Base-by-base conservation (phyloP, 257 asterid genomes). In the Scutellaria barbata region DNA sequence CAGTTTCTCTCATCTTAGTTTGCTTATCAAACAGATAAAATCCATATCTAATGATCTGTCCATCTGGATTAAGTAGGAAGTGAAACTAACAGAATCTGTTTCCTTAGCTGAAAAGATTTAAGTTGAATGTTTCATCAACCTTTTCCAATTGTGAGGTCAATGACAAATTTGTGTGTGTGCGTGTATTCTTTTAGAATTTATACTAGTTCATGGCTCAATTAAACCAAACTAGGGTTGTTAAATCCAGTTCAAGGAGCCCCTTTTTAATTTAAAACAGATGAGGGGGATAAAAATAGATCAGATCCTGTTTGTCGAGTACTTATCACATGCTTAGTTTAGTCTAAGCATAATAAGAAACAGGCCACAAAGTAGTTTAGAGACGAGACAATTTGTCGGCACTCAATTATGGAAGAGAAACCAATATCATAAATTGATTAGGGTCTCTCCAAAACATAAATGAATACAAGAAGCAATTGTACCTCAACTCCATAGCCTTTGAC, bases 401-500 rank as follows among this genome's bases (percentile, higher is more conserved):
- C 12, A 5, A 62, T 12, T 16, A 14, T 8, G 12, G 52, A 17
- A 43, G 68, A 71, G 53, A 71, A 63, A 17, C 8, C 55, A 1
- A 55, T 20, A 41, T 54, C 35, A 47, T 55, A 43, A 10, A 45
- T 13, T 48, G 13, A 20, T 20, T 30, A 20, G 52, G 0, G 17
- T 16, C 64, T 22, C 73, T 17, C 43, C 0, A 16, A 76, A 52
- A 10, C 41, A 45, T 8, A 76, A 72, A 46, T 53, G 58, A 30
- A 35, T 5, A 53, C 6, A n/a, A 60, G 59, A 57, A 76, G 62
- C 4, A 54, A 62, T 10, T 79, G 37, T 95, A 95, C 99, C 99
- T 89, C 96, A 68, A 75, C 83, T 74, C 98, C 99, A 3, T 60
- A 71, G 68, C 96, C 97, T 85, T 89, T 95, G 74, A 80, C 89